Conservation (phyloP, 148 eudicot species). For the Rhododendron kiyosumense region DNA sequence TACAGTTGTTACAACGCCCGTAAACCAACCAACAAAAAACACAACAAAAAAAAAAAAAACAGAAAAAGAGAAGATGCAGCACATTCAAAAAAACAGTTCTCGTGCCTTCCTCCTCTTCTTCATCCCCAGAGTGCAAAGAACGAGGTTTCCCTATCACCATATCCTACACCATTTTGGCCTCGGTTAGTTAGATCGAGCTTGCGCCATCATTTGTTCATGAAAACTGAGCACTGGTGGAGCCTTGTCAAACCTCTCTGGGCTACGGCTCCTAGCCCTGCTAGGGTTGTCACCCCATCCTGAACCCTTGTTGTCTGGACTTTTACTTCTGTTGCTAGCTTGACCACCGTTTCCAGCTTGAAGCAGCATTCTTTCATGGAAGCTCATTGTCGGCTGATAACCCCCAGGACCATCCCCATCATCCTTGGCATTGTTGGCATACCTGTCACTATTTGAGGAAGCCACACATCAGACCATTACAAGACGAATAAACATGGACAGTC, state of each 20-base stretch:
- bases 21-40: not conserved
- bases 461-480: not conserved
- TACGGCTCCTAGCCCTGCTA: constrained; percentile 26
- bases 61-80: not conserved
- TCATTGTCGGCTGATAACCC: constrained; percentile 28
- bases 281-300: constrained; percentile 7
- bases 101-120: constrained; percentile 23
- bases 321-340: constrained; percentile 19
- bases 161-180: not conserved
- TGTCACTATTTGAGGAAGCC: constrained; percentile 16
- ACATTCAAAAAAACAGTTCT: not conserved
- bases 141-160: not conserved
- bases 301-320: constrained; percentile 34
- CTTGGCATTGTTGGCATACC: constrained; percentile 29
- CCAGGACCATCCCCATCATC: constrained; percentile 33
- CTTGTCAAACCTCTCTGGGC: constrained; percentile 50
- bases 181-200: constrained; percentile 10
- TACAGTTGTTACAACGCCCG: not conserved
- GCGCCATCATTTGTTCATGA: constrained; percentile 45
- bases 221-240: constrained; percentile 41
- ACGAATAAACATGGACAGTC: not conserved
- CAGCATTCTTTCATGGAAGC: constrained; percentile 37
- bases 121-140: not conserved
- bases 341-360: constrained; percentile 12
- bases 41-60: not conserved